These are phyloP conservation scores for Melastoma candidum DNA, from an alignment of 441 rosid genomes.

Conservation along the genomic window DNA sequence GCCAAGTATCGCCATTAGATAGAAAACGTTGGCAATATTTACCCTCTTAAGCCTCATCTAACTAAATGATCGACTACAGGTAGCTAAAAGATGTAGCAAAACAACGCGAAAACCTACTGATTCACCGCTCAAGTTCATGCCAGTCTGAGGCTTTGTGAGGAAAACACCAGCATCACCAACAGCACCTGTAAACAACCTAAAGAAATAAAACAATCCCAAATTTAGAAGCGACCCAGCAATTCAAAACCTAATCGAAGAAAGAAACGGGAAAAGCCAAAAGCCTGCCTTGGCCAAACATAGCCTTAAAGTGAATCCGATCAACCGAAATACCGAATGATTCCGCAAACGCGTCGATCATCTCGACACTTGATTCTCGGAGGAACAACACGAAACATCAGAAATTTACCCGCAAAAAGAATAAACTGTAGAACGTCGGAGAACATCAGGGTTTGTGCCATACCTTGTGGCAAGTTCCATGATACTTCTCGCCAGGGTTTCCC, in stretches of 20 bases:
- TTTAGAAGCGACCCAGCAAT: background rate
- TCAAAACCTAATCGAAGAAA: background rate
- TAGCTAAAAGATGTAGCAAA: background rate
- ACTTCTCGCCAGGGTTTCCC: constrained; percentile 90
- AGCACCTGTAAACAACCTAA: constrained; percentile 33
- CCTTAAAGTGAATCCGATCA: constrained; percentile 53
- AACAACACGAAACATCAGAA: background rate
- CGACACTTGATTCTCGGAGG: constrained; percentile 39
- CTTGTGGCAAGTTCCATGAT: constrained; percentile 73
- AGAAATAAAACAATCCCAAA: background rate
- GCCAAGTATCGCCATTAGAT: no score
- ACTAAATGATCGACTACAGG: background rate
- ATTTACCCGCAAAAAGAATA: background rate
- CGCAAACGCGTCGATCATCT: constrained; percentile 65
- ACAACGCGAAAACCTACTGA: constrained; percentile 36
- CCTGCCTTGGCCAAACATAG: constrained; percentile 69
- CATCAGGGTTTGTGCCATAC: constrained; percentile 21
- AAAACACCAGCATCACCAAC: constrained; percentile 59
- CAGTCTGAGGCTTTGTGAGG: constrained; percentile 85
- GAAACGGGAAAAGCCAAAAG: background rate
- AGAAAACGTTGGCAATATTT: no score
- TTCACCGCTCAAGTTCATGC: constrained; percentile 96
- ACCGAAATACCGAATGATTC: constrained; percentile 48
- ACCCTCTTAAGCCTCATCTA: background rate
- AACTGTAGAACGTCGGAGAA: background rate